Evolutionary conservation across 2,329 filamentous ascomycete species (phyloP), one percentile per base, ranked within the genome.

Genomic region (Seiridium cupressi): DNA sequence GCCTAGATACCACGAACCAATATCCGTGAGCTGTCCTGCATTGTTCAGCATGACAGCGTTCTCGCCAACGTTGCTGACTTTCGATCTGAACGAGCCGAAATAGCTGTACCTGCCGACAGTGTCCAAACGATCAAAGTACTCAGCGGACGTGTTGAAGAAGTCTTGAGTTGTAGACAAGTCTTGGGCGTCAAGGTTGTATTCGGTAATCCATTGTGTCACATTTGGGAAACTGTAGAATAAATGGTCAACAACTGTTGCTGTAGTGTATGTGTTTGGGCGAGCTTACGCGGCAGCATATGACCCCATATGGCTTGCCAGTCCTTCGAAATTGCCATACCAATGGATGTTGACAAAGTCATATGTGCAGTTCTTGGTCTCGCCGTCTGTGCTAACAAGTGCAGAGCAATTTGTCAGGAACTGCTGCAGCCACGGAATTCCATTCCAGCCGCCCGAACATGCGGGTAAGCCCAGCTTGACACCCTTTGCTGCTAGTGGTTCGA

Each of bases 1-100:
- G 1, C 91, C 86, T n/a, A 95, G 73, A 72, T 94, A 95, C 88
- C 88, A 90, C 2, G 84, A 82, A 0, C 91, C 91, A 64, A 94
- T 89, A 65, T 92, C 86, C 1, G 91, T 93, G 63, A 95, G 76
- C 62, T 85, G 69, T 47, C 91, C 91, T 13, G 84, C 79, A 47
- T 84, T 77, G 68, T 86, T 88, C 51, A 94, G 79, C 79, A 95
- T 89, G 1, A 87, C 84, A 1, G 82, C 86, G 62, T 93, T 91
- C 3, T 87, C 81, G 0, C 91, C 91, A 5, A 93, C 87, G 65
- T 93, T 94, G 63, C 88, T 90, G 13, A 84, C 84, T 55, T 81
- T 77, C 3, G 84, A 86, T 57, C 90, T 83, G 70, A 94, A 94
- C 7, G 88, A 83, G 51, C 90, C 91, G 67, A 93, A 95, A 73